Evolutionary conservation across 495 filamentous ascomycete genomes (phyloP).

Genomic region (Baudoinia panamericana): DNA sequence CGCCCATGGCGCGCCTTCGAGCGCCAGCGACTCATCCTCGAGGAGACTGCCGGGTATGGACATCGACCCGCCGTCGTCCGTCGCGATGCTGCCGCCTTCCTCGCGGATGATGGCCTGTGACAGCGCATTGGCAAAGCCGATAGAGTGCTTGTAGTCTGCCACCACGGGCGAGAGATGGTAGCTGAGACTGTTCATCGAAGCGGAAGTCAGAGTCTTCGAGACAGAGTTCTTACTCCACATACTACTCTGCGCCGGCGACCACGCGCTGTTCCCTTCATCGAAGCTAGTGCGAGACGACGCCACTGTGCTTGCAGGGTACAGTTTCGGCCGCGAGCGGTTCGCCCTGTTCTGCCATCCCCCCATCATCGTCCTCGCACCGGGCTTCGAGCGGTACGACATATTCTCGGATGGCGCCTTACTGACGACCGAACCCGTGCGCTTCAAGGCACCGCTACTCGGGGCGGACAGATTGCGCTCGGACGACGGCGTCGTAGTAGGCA

Average conservation of each 20-base stretch:
- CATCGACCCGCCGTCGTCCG: conserved; percentile 30
- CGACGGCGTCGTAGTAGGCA: conserved; percentile 8
- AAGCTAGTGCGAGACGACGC: conserved; percentile 89
- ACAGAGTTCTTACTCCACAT: conserved; percentile 93
- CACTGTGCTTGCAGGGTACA: conserved; percentile 66
- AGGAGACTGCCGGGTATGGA: conserved; percentile 41
- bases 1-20: conserved; percentile 88
- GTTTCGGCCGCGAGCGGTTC: conserved; percentile 65
- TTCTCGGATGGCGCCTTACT: conserved; percentile 76
- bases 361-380: conserved; percentile 49
- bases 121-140: conserved; percentile 93
- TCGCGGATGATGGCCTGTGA: conserved; percentile 91
- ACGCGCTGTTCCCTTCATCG: conserved; percentile 79
- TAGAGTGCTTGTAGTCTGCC: conserved; percentile 89
- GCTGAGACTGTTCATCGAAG: conserved; percentile 55
- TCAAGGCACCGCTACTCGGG: conserved; percentile 35
- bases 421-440: conserved; percentile 75
- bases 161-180: conserved; percentile 56
- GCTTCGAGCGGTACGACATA: conserved; percentile 41
- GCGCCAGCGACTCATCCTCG: conserved; percentile 81
- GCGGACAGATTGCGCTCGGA: conserved; percentile 8
- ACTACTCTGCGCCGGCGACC: conserved; percentile 77
- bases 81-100: conserved; percentile 43
- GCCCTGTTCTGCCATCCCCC: conserved; percentile 64
- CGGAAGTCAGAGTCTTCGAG: conserved; percentile 75